A percentile compares a stretch with the other conserved stretches of the same genome.
Conservation (phyloP, 768 basidiomycete species). For the Pisolithus microcarpus region DNA sequence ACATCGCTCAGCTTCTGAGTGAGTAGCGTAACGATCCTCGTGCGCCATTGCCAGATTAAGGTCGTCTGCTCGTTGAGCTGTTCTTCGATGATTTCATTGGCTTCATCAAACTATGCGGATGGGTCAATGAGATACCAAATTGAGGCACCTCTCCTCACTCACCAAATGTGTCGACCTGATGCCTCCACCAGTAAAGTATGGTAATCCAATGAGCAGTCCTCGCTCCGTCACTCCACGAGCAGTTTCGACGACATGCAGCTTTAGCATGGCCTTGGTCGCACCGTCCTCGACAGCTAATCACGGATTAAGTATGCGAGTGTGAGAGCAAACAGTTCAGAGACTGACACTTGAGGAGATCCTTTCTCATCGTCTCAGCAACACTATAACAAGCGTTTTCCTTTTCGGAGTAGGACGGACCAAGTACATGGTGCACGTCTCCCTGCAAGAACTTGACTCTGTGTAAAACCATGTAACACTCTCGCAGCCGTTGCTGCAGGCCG, state of each 20-base stretch:
- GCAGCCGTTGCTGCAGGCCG: conserved; percentile 52
- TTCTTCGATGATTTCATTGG: conserved; percentile 55
- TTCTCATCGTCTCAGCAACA: conserved; percentile 61
- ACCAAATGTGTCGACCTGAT: conserved; percentile 39
- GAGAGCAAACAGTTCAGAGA: conserved; percentile 1
- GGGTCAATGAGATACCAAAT: background rate
- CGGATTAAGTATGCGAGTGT: background rate
- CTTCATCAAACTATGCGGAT: conserved; percentile 52
- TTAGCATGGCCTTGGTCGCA: conserved; percentile 49
- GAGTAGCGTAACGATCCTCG: conserved; percentile 52
- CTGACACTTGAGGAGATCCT: conserved; percentile 55
- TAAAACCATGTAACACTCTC: conserved; percentile 58
- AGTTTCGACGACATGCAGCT: conserved; percentile 37
- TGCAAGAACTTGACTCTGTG: conserved; percentile 75
- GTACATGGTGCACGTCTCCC: conserved; percentile 72
- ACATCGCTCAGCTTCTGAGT: conserved; percentile 46
- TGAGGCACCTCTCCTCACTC: conserved; percentile 7
- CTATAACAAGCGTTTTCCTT: conserved; percentile 63
- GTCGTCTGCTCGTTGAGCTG: conserved; percentile 66
- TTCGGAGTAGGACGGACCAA: conserved; percentile 42
- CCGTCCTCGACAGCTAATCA: conserved; percentile 54
- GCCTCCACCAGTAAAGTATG: conserved; percentile 44
- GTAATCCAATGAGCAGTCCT: conserved; percentile 42
- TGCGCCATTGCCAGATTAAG: conserved; percentile 75
- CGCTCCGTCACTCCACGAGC: conserved; percentile 40